Base-by-base conservation (phyloP, 2,329 filamentous ascomycete genomes). In the Cladophialophora bantiana region DNA sequence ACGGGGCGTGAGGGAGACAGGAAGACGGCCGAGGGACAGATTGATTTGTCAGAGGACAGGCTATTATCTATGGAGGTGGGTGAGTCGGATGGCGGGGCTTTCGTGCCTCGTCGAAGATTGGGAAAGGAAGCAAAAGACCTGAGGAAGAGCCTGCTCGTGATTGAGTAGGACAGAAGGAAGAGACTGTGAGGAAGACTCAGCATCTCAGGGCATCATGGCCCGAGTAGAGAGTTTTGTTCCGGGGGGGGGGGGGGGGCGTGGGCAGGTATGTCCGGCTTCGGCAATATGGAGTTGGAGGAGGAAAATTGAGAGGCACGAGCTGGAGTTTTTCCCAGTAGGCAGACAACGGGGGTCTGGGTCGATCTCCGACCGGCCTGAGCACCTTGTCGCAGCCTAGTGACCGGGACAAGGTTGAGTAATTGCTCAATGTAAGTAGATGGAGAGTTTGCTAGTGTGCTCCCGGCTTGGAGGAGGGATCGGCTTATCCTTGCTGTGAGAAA, bases 151-250 rank as follows among this genome's bases (percentile, higher is more conserved):
- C 31, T 38, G 52, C 18, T 42, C 31, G 35, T 55, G 34, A 52
- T 38, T 50, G 65, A 61, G 40, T 12, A 50, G 36, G 65, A 60
- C 36, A 35, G 35, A 59, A 59, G 59, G 61, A 66, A 54, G 53
- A 59, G 13, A 15, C 34, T 45, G 15, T 65, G 66, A 48, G 64
- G 59, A 54, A 57, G 64, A 65, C 62, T 66, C 63, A 70, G 68
- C 68, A 70, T 70, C 62, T 67, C 59, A 70, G 53, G 68, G 68
- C 68, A 56, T 57, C 68, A 68, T 67, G 13, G 65, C 68, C 68
- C 53, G 52, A 35, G 32, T 40, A 45, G 60, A 60, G 57, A 45
- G 56, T 53, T 53, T 60, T 62, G 36, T 53, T 34, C 26, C 31
- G 57, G 52, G 35, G 53, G 50, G 36, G 58, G 35, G 58, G 52